A percentile compares a stretch with the other conserved stretches of the same genome.
phyloP scores from a whole-genome alignment of 148 eudicot species.

The Vaccinium myrtillus region DNA sequence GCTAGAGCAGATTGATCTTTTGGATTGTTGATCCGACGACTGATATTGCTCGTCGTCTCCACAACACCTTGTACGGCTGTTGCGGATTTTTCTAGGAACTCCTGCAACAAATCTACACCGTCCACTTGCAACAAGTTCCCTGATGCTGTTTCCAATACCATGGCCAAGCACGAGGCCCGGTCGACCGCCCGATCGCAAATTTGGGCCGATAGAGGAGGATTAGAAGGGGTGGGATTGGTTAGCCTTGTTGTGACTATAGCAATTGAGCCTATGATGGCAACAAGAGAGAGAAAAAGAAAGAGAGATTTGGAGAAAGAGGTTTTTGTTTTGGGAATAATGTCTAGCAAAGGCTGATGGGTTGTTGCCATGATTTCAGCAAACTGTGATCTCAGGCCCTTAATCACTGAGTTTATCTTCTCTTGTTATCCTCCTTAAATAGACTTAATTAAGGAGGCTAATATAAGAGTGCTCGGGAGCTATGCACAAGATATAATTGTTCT shows the following conservation, averaged over 20 bases:
- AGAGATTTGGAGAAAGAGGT: conserved; percentile 12
- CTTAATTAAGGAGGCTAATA: not conserved
- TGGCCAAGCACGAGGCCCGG: conserved; percentile 14
- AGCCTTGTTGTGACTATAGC: conserved; percentile 7
- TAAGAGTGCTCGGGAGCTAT: not conserved
- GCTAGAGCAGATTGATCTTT: conserved; percentile 26
- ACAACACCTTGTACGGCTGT: not conserved
- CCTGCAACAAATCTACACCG: conserved; percentile 14
- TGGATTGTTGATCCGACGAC: conserved; percentile 16
- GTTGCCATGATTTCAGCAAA: conserved; percentile 15
- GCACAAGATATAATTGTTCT: not conserved
- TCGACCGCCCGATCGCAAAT: conserved; percentile 25
- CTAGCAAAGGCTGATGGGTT: conserved; percentile 23
- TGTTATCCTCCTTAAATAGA: conserved; percentile 7
- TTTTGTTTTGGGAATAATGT: conserved; percentile 11
- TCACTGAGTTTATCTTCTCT: not conserved
- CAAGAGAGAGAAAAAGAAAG: conserved; percentile 14
- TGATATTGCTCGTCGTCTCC: not conserved
- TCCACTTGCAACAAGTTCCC: not conserved
- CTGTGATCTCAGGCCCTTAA: not conserved
- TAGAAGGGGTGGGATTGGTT: not conserved
- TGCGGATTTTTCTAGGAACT: conserved; percentile 17
- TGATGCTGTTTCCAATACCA: conserved; percentile 22
- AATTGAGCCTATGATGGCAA: conserved; percentile 20
- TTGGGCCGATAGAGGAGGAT: not conserved